Base-by-base conservation (phyloP, 164 flowering plant species). In the Tetracentron sinense region DNA sequence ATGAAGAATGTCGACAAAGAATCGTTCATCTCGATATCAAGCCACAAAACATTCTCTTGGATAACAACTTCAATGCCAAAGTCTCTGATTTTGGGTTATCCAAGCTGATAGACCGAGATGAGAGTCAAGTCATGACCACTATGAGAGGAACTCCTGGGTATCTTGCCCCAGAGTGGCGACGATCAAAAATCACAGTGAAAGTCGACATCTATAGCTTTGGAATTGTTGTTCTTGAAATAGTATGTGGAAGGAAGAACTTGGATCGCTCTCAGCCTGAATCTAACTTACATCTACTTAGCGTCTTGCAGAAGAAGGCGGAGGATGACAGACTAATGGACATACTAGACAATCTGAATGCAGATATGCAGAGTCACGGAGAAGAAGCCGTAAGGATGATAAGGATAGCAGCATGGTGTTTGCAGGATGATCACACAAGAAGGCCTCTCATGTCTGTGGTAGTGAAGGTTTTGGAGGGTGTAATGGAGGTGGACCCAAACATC, bases 181-280 rank as follows among this genome's bases (percentile, higher is more conserved):
- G 82, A 54, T 79, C 78, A 48, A 57, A 86, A 3, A 49, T 83
- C 31, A 75, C 91, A 0, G 86, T 82, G 54, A 83, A 83, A 58
- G 77, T 72, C 8, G 91, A 86, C 62, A 64, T 86, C 16, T 86
- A 82, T 26, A 82, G 91, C 55, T 86, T 69, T 42, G 91, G 91
- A 6, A 82, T 86, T 85, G 85, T 86, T 23, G 75, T 86, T 10
- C 52, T 86, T 31, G 91, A 86, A 74, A 63, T 83, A 46, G 66
- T 82, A 4, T 88, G 91, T 12, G 91, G 91, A 0, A 22, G 71
- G 57, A 79, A 85, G 42, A 82, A 77, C 25, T 73, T 83, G 2
- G 50, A 14, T 56, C 0, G n/a, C 27, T 56, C 59, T 56, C 23
- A n/a, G 8, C 42, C 59, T 17, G 59, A 56, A 56, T 17, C n/a